These are phyloP conservation scores for Plasmopara muralis DNA, from an alignment of 352 stramenopile species.

Conservation along the genomic window DNA sequence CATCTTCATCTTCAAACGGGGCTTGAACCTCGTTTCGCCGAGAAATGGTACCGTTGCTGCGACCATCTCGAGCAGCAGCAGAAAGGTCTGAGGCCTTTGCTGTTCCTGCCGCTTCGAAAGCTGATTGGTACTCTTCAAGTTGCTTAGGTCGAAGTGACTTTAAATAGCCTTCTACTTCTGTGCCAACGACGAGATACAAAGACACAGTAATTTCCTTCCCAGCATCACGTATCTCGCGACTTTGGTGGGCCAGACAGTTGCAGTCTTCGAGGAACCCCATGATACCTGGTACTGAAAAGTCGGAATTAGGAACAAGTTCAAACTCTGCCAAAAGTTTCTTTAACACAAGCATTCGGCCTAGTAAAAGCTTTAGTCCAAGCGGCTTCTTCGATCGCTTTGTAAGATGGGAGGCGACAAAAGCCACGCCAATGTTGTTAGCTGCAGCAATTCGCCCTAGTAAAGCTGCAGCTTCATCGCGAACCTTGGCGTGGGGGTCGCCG, in stretches of 20 bases:
- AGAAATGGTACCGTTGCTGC: neutral
- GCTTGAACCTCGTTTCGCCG: constrained; percentile 9
- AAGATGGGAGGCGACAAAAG: constrained; percentile 52
- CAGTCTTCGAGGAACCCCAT: constrained; percentile 79
- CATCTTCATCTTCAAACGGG: constrained; percentile 15
- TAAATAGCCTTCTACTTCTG: constrained; percentile 70
- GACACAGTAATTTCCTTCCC: constrained; percentile 83
- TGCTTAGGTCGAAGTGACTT: constrained; percentile 85
- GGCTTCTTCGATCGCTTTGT: constrained; percentile 72
- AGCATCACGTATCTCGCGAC: constrained; percentile 81
- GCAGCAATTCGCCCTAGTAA: constrained; percentile 39
- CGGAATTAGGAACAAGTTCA: constrained; percentile 36
- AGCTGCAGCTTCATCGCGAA: constrained; percentile 58
- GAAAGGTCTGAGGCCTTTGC: constrained; percentile 26
- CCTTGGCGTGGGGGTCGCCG: constrained; percentile 60
- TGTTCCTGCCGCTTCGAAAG: constrained; percentile 68
- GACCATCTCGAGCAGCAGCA: neutral
- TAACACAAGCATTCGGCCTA: constrained; percentile 51
- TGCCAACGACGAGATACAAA: constrained; percentile 51
- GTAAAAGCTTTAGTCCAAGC: constrained; percentile 62
- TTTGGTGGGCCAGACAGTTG: constrained; percentile 83
- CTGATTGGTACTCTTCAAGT: constrained; percentile 85
- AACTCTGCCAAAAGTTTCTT: constrained; percentile 55
- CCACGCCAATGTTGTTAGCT: constrained; percentile 61
- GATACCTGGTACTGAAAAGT: constrained; percentile 52